These are phyloP conservation scores for Ustilago trichophora DNA, from an alignment of 1,284 basidiomycete genomes.

Conservation along the genomic window DNA sequence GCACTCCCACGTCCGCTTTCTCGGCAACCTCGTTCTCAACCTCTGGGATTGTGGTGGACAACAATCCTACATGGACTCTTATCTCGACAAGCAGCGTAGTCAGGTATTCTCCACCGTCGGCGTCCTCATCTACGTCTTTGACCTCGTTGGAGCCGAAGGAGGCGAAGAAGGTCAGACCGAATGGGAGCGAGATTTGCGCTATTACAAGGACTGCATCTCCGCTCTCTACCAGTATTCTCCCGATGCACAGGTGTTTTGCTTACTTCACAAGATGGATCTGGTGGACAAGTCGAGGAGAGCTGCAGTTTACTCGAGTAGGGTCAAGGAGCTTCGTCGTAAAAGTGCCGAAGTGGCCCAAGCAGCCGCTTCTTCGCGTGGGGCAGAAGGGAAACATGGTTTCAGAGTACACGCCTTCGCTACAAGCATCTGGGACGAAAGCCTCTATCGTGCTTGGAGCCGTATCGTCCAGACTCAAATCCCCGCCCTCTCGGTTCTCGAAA, in stretches of 20 bases:
- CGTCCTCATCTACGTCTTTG: conserved; percentile 97
- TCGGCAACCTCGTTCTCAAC: conserved; percentile 90
- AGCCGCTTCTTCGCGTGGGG: conserved; percentile 19
- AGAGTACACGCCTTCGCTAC: conserved; percentile 77
- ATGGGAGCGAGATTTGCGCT: conserved; percentile 68
- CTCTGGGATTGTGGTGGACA: conserved; percentile 99
- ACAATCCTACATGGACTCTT: conserved; percentile 96
- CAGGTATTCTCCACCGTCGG: conserved; percentile 96
- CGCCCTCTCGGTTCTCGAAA: conserved; percentile 85
- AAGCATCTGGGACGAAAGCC: conserved; percentile 95
- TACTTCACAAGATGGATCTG: conserved; percentile 95
- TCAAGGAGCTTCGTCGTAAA: conserved; percentile 56
- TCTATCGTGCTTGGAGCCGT: conserved; percentile 98
- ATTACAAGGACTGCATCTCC: conserved; percentile 61
- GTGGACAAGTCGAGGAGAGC: conserved; percentile 72
- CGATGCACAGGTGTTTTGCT: conserved; percentile 84
- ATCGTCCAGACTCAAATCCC: conserved; percentile 97
- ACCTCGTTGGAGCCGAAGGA: conserved; percentile 71
- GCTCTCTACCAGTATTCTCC: conserved; percentile 59
- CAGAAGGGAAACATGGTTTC: conserved; percentile 59
- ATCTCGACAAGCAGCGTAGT: conserved; percentile 85
- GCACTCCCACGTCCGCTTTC: conserved; percentile 94
- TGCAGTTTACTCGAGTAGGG: conserved; percentile 72
- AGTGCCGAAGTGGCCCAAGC: conserved; percentile 47
- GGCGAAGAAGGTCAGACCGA: conserved; percentile 68